These are phyloP conservation scores for Pythium volutum DNA, from an alignment of 352 stramenopile genomes.

Conservation along the genomic window DNA sequence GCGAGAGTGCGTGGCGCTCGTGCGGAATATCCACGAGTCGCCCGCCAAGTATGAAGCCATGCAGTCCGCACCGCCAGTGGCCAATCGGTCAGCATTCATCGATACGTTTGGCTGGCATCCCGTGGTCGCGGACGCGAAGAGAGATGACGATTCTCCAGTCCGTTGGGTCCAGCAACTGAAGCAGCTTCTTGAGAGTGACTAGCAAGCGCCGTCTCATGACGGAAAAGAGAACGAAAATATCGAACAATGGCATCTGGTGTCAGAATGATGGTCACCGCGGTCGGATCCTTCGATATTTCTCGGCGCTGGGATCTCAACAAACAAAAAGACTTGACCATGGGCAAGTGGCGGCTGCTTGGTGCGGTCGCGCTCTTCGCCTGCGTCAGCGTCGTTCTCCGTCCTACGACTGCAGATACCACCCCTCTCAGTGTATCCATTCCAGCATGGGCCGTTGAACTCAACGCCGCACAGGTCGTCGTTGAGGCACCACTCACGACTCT, in stretches of 20 bases:
- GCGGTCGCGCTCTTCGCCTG: no score
- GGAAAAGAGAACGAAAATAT: no score
- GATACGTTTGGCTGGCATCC: constrained; percentile 47
- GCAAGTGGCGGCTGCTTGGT: no score
- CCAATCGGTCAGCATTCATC: constrained; percentile 30
- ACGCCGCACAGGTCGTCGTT: background rate
- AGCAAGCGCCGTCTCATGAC: background rate
- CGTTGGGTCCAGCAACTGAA: background rate
- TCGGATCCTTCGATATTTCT: background rate
- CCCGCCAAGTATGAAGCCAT: constrained; percentile 35
- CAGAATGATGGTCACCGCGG: background rate
- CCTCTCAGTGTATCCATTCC: background rate
- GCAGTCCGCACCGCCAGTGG: constrained; percentile 29
- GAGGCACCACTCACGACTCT: background rate
- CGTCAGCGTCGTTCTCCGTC: no score
- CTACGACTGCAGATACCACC: no score
- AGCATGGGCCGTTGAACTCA: background rate
- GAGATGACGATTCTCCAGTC: background rate
- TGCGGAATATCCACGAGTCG: constrained; percentile 39
- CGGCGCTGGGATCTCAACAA: background rate
- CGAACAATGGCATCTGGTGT: no score
- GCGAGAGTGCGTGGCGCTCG: constrained; percentile 32
- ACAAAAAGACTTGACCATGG: no score
- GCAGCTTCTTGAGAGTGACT: background rate
- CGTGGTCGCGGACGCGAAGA: constrained; percentile 11